phyloP scores from a whole-genome alignment of 2,329 filamentous ascomycete genomes.

The Sodiomyces alkalinus region DNA sequence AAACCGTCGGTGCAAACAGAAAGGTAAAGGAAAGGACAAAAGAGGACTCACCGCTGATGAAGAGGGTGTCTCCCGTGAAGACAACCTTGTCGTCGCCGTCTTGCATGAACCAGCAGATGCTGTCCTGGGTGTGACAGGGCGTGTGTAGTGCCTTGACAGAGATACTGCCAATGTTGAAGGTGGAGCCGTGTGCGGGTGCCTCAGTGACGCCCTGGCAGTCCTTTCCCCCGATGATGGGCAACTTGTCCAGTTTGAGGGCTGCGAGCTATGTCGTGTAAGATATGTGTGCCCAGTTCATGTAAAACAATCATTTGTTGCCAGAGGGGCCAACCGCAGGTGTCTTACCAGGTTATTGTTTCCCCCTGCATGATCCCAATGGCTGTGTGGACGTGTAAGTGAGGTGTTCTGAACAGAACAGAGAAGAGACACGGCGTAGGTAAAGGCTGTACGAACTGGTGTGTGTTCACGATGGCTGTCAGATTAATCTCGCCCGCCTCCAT shows the following conservation, averaged over 20 bases:
- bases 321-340: no score
- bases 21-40: constrained; percentile 2
- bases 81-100: constrained; percentile 63
- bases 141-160: constrained; percentile 80
- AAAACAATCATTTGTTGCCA: no score
- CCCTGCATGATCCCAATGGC: constrained; percentile 88
- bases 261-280: constrained; percentile 12
- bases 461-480: constrained; percentile 83
- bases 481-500: constrained; percentile 60
- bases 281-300: background rate
- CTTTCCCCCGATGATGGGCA: constrained; percentile 76
- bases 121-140: constrained; percentile 95
- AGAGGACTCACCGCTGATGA: constrained; percentile 91
- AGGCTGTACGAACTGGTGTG: constrained; percentile 84
- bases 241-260: constrained; percentile 37
- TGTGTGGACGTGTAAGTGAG: constrained; percentile 20
- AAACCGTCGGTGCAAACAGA: background rate
- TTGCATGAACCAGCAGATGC: constrained; percentile 87
- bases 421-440: no score
- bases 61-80: constrained; percentile 92
- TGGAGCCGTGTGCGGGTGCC: constrained; percentile 60
- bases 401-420: background rate
- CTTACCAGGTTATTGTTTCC: constrained; percentile 72
- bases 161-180: constrained; percentile 73
- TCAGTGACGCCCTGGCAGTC: constrained; percentile 68